Conservation (phyloP, 768 basidiomycete genomes). For the Pulveroboletus frians region DNA sequence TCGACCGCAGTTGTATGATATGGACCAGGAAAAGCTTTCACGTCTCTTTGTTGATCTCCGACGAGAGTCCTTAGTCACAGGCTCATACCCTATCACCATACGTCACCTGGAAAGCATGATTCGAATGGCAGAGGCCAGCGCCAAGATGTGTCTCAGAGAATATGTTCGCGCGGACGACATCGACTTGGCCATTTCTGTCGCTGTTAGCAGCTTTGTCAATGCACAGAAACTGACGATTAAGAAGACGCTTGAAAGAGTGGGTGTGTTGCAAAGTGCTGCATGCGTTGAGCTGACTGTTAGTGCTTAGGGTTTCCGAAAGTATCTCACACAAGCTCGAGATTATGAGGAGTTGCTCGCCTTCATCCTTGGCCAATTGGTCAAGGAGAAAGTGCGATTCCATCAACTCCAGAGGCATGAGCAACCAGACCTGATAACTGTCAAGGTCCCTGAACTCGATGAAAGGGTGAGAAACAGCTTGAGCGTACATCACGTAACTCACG, state of each 20-base stretch:
- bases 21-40: conserved; percentile 93
- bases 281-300: conserved; percentile 10
- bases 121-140: conserved; percentile 97
- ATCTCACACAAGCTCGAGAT: conserved; percentile 91
- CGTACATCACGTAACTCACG: conserved; percentile 7
- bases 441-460: conserved; percentile 78
- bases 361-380: conserved; percentile 88
- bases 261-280: not conserved
- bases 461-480: conserved; percentile 48
- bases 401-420: conserved; percentile 73
- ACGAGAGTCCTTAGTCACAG: conserved; percentile 92
- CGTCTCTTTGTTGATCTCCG: conserved; percentile 93
- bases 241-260: conserved; percentile 90
- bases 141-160: conserved; percentile 96
- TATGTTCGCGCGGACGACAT: conserved; percentile 96
- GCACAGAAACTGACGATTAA: conserved; percentile 99
- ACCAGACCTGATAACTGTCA: conserved; percentile 72
- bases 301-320: conserved; percentile 88
- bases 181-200: conserved; percentile 94
- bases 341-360: conserved; percentile 95
- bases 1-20: conserved; percentile 86
- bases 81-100: conserved; percentile 98
- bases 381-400: conserved; percentile 84
- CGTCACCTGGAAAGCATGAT: conserved; percentile 99
- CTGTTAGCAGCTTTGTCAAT: conserved; percentile 89